Evolutionary conservation across 257 asterid species (phyloP), one percentile per base, ranked within the genome.

Genomic region (Scutellaria barbata): DNA sequence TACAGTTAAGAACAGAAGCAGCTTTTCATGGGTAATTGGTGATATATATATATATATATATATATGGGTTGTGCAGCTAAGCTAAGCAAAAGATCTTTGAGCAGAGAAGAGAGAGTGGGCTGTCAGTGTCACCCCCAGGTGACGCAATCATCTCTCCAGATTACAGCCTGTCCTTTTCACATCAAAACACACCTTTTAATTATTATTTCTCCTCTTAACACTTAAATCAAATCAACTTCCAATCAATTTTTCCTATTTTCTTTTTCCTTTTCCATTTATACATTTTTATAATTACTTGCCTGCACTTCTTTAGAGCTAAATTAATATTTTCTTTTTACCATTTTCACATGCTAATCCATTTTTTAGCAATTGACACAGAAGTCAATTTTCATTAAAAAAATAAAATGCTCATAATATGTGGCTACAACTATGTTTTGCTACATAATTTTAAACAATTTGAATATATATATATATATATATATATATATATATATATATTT

Each of bases 21-120:
- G 80, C 83, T 71, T 70, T 70, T 75, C 72, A 79, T 79, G 83
- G 83, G 83, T 79, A 80, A 75, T 75, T 72, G 84, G 40, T 69
- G 66, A 22, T 22, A 22, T 22, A n/a, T n/a, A n/a, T n/a, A n/a
- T n/a, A n/a, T n/a, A n/a, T n/a, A n/a, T n/a, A n/a, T n/a, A n/a
- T n/a, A 66, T 72, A 71, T 80, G 81, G 66, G 5, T 9, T 72
- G 45, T 76, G 68, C 78, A 67, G 12, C 35, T 66, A 71, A 67
- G 12, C 35, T 66, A 71, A 35, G 39, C 84, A 80, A 80, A 80
- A 80, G 84, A 80, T 76, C 73, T 75, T 63, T 33, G 3, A 11
- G 6, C 66, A 69, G 79, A 61, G n/a, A n/a, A n/a, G n/a, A n/a
- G 45, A 18, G 43, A 7, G 39, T 22, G 53, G 70, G 5, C 74